Conservation (phyloP, 2,329 filamentous ascomycete genomes). For the Fusarium subtropicale region DNA sequence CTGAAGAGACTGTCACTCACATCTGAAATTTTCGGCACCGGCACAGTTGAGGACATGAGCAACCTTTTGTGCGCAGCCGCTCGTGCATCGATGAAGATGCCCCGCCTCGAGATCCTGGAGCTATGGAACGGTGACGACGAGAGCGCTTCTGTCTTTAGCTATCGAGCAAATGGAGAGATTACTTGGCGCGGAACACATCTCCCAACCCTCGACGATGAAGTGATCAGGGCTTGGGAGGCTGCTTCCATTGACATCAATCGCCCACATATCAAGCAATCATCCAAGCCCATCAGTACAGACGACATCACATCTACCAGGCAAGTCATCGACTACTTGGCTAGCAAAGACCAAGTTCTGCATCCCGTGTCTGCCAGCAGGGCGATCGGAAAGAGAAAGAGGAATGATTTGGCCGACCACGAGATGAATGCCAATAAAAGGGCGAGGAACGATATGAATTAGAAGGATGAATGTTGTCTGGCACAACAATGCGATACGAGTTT, state of each 20-base stretch:
- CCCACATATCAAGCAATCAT: not conserved
- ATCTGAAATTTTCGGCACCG: not conserved
- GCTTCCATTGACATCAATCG: not conserved
- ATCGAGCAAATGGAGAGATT: not conserved
- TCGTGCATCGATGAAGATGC: conserved; percentile 16
- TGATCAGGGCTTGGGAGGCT: conserved; percentile 3
- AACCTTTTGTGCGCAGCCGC: conserved; percentile 8
- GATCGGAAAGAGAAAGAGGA: not conserved
- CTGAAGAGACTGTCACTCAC: not conserved
- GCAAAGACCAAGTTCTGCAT: not conserved
- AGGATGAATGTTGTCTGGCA: not conserved
- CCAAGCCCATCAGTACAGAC: not conserved
- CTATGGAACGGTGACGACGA: not conserved
- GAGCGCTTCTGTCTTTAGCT: not conserved
- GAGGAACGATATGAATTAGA: not conserved
- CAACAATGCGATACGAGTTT: not conserved
- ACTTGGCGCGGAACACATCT: conserved; percentile 5
- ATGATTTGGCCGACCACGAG: not conserved
- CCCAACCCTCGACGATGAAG: not conserved
- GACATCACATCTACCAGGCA: not conserved
- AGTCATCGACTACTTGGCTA: not conserved
- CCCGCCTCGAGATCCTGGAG: conserved; percentile 3
- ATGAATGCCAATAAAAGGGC: not conserved
- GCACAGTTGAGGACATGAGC: not conserved
- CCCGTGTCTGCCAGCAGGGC: not conserved